phyloP scores from a whole-genome alignment of 768 basidiomycete species.

The Tulasnella sp. region DNA sequence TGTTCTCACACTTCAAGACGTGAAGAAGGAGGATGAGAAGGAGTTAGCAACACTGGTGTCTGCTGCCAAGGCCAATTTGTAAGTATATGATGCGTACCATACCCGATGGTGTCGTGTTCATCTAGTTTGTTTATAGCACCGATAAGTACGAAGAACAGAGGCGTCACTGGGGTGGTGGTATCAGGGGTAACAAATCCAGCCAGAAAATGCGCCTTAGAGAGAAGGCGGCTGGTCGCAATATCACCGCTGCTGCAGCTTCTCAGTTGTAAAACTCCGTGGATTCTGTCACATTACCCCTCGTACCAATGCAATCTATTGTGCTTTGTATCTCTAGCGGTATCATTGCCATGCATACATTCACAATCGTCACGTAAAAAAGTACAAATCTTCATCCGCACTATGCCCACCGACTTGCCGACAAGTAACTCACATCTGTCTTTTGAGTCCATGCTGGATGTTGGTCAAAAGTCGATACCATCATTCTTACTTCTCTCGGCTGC shows the following conservation, averaged over 20 bases:
- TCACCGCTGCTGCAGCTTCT: constrained; percentile 38
- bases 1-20: constrained; percentile 82
- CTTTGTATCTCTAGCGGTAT: constrained; percentile 5
- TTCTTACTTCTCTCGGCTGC: constrained; percentile 15
- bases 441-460: too few relatives aligned
- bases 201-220: constrained; percentile 90
- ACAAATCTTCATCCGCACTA: too few relatives aligned
- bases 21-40: constrained; percentile 84
- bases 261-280: neutral
- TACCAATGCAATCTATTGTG: neutral
- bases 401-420: too few relatives aligned
- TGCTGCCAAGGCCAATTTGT: constrained; percentile 97
- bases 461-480: constrained; percentile 9
- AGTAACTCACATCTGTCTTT: too few relatives aligned
- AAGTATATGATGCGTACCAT: constrained; percentile 31
- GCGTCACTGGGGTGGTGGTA: constrained; percentile 89
- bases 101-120: neutral
- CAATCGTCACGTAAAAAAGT: too few relatives aligned
- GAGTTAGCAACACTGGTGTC: constrained; percentile 86
- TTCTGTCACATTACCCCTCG: neutral
- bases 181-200: constrained; percentile 88
- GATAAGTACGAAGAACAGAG: constrained; percentile 91
- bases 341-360: too few relatives aligned
- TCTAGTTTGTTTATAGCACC: constrained; percentile 34
- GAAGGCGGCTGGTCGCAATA: constrained; percentile 68